A percentile compares a stretch with the other conserved stretches of the same genome.
These are phyloP conservation scores for Sarocladiaceae sp. DNA, from an alignment of 2,329 filamentous ascomycete genomes.

Conservation along the genomic window DNA sequence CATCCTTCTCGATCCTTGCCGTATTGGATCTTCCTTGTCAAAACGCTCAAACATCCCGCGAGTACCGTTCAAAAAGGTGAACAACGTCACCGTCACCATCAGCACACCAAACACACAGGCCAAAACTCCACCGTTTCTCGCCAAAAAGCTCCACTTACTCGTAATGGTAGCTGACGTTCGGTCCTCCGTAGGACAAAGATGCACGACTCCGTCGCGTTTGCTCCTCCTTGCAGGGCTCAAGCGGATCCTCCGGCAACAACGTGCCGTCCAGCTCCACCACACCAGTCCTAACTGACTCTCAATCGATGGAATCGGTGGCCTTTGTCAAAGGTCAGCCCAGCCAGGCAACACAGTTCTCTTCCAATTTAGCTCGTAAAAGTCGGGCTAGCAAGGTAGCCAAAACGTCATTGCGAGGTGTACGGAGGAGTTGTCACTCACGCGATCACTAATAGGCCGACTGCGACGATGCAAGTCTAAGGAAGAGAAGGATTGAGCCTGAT, in stretches of 20 bases:
- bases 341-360: neutral
- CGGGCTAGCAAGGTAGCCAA: neutral
- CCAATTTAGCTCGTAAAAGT: neutral
- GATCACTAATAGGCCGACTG: neutral
- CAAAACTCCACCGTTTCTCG: too few species aligned
- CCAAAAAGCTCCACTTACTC: too few species aligned
- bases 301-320: neutral
- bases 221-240: neutral
- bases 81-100: too few species aligned
- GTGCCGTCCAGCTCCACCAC: constrained; percentile 2
- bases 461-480: neutral
- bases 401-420: constrained; percentile 1
- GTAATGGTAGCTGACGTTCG: too few species aligned
- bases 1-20: too few species aligned
- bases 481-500: neutral
- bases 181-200: too few species aligned
- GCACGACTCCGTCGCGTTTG: too few species aligned
- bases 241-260: constrained; percentile 2
- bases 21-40: too few species aligned
- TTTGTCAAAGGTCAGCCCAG: neutral
- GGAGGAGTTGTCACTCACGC: neutral
- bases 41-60: too few species aligned
- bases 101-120: too few species aligned
- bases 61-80: too few species aligned
- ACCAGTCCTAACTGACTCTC: neutral